Conservation (phyloP, 2,329 filamentous ascomycete genomes). For the Nectriaceae sp. region DNA sequence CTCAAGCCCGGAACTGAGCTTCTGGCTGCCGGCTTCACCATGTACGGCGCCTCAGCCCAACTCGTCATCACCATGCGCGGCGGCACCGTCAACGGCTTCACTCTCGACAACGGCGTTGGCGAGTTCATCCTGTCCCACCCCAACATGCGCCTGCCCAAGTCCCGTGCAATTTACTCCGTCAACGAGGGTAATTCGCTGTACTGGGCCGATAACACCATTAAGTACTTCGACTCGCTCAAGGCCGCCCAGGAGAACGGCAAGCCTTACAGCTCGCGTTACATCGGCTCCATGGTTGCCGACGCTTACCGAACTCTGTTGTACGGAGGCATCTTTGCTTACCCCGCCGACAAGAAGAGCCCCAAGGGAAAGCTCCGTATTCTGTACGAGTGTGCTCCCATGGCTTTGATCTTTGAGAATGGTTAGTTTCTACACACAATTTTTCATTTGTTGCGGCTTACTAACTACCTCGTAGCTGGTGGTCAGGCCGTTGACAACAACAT, state of each 20-base stretch:
- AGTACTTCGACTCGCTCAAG: slow-evolving; percentile 90
- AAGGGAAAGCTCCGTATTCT: slow-evolving; percentile 97
- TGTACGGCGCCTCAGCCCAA: slow-evolving; percentile 97
- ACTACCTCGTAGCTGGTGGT: slow-evolving; percentile 70
- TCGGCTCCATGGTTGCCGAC: slow-evolving; percentile 97
- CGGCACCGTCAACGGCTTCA: slow-evolving; percentile 94
- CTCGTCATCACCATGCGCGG: slow-evolving; percentile 96
- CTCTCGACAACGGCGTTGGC: slow-evolving; percentile 91
- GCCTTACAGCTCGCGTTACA: slow-evolving; percentile 94
- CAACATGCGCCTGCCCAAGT: slow-evolving; percentile 82
- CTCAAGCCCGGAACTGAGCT: slow-evolving; percentile 88
- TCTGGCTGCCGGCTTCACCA: slow-evolving; percentile 96
- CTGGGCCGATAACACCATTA: slow-evolving; percentile 86
- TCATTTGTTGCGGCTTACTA: neutral
- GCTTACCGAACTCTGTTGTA: slow-evolving; percentile 95
- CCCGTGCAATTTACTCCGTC: slow-evolving; percentile 89
- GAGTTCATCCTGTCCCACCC: slow-evolving; percentile 99
- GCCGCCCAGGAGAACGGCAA: slow-evolving; percentile 72
- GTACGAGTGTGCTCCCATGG: slow-evolving; percentile 99
- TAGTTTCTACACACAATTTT: slow-evolving; percentile 38
- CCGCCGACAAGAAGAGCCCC: slow-evolving; percentile 95
- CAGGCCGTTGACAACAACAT: slow-evolving; percentile 91
- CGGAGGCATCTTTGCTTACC: slow-evolving; percentile 96
- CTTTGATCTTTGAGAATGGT: slow-evolving; percentile 98
- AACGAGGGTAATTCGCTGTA: slow-evolving; percentile 98